Conservation (phyloP, 371 early-diverging fungal genomes). For the Lichtheimia ramosa region DNA sequence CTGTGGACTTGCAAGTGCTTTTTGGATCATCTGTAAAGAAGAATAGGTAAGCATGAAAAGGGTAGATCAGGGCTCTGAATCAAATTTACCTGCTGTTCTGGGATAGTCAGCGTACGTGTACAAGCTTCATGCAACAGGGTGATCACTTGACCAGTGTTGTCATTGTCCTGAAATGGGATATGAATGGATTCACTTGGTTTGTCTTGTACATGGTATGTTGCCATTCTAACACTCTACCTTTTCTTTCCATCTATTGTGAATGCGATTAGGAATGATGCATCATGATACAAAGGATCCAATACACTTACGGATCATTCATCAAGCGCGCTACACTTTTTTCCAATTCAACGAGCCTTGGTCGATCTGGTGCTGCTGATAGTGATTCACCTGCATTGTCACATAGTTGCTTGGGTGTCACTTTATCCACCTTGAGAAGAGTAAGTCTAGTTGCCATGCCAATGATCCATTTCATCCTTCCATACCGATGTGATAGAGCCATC, state of each 20-base stretch:
- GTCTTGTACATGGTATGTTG: too few relatives aligned
- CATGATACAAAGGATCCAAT: not conserved
- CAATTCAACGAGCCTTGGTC: constrained; percentile 9
- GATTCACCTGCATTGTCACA: constrained; percentile 14
- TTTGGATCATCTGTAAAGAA: constrained; percentile 10
- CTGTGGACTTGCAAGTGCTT: not conserved
- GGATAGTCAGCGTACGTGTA: constrained; percentile 32
- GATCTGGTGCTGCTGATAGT: constrained; percentile 1
- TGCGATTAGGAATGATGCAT: too few relatives aligned
- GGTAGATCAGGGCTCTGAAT: not conserved
- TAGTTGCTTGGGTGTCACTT: constrained; percentile 22
- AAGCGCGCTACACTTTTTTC: constrained; percentile 22
- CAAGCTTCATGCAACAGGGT: constrained; percentile 12
- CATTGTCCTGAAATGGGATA: not conserved
- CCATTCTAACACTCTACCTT: too few relatives aligned
- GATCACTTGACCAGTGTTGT: constrained; percentile 9
- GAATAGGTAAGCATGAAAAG: not conserved
- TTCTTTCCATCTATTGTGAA: too few relatives aligned
- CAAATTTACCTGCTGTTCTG: constrained; percentile 38
- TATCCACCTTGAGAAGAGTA: constrained; percentile 15
- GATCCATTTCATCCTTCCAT: not conserved
- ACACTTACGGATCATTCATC: constrained; percentile 38
- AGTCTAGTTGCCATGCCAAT: too few relatives aligned
- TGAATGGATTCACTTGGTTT: too few relatives aligned
- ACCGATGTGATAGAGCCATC: constrained; percentile 20